Conservation (phyloP, 2,329 filamentous ascomycete genomes). For the Aureobasidium subglaciale region DNA sequence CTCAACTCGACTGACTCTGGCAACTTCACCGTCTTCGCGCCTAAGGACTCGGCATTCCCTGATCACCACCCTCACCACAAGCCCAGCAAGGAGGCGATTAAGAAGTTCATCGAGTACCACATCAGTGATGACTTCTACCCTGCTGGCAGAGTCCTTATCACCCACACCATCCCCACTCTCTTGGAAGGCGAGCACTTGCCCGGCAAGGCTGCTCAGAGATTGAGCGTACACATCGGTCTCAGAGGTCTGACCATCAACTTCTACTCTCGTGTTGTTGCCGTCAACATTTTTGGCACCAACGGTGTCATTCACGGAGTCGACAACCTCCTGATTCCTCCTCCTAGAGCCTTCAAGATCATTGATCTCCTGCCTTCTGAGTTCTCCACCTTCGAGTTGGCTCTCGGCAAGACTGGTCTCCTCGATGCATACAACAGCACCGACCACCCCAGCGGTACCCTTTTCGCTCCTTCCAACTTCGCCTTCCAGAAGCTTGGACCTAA, state of each 20-base stretch:
- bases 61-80: constrained; percentile 46
- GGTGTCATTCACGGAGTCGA: constrained; percentile 75
- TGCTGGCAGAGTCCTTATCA: constrained; percentile 56
- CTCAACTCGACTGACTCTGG: constrained; percentile 63
- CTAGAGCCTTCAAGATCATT: constrained; percentile 57
- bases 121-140: constrained; percentile 61
- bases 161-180: constrained; percentile 68
- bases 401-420: constrained; percentile 65
- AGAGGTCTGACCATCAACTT: constrained; percentile 68
- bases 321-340: constrained; percentile 68
- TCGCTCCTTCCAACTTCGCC: constrained; percentile 75
- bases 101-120: constrained; percentile 68
- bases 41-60: constrained; percentile 67
- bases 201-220: constrained; percentile 58
- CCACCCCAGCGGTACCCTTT: constrained; percentile 64
- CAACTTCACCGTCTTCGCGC: constrained; percentile 77
- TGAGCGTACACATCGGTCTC: constrained; percentile 58
- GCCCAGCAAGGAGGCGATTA: constrained; percentile 62
- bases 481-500: constrained; percentile 65
- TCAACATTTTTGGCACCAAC: constrained; percentile 68
- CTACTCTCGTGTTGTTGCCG: constrained; percentile 61
- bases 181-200: constrained; percentile 55
- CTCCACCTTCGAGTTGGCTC: constrained; percentile 69
- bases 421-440: constrained; percentile 49
- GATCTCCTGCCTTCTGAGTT: constrained; percentile 61